Conservation (phyloP, 768 basidiomycete species). For the Suillus fuscotomentosus region DNA sequence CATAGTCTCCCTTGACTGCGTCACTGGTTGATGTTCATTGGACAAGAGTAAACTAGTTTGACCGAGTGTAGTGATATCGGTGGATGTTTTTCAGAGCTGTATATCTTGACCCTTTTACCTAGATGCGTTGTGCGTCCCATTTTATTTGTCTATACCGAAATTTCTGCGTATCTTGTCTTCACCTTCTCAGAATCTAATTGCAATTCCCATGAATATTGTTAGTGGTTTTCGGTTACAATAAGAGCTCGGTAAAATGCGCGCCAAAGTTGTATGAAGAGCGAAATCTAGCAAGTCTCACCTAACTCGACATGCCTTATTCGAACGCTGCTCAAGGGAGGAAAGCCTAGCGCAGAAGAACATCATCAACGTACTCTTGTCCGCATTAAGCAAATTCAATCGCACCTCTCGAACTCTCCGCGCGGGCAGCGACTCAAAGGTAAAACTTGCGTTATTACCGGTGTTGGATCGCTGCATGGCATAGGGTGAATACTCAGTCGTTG, state of each 20-base stretch:
- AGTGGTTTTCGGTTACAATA: neutral
- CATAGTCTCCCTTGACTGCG: neutral
- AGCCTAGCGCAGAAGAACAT: slow-evolving; percentile 44
- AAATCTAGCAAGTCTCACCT: neutral
- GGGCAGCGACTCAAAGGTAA: slow-evolving; percentile 64
- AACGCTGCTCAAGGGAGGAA: slow-evolving; percentile 9
- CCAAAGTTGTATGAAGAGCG: neutral
- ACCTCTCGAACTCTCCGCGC: slow-evolving; percentile 55
- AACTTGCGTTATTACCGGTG: slow-evolving; percentile 87
- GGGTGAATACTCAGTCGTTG: slow-evolving; percentile 50
- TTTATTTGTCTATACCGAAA: neutral
- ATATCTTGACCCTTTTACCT: neutral
- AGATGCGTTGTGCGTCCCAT: neutral
- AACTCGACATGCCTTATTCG: slow-evolving; percentile 3
- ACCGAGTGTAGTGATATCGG: neutral
- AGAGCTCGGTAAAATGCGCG: neutral
- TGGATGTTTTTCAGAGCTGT: neutral
- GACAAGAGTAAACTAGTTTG: neutral
- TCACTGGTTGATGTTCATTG: neutral
- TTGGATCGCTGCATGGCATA: slow-evolving; percentile 83
- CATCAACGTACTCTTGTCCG: slow-evolving; percentile 62
- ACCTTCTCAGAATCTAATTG: neutral
- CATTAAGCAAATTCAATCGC: slow-evolving; percentile 65
- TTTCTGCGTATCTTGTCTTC: neutral
- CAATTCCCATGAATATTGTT: neutral